These are phyloP conservation scores for Tricladium varicosporioides DNA, from an alignment of 2,329 filamentous ascomycete species.

Conservation along the genomic window DNA sequence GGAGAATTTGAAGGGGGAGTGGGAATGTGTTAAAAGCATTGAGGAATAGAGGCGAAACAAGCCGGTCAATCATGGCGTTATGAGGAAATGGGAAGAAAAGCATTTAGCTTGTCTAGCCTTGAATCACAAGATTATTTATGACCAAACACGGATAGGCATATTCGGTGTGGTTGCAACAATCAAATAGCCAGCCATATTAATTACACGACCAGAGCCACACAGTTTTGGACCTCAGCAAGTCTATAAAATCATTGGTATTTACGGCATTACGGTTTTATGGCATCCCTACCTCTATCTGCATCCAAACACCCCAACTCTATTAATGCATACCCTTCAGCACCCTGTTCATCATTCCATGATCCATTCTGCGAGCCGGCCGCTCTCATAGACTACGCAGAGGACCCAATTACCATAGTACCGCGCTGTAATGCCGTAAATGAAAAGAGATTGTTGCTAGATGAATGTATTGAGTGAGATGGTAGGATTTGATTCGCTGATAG, in stretches of 20 bases:
- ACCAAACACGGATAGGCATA: no score
- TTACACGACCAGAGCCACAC: not conserved
- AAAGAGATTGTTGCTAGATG: not conserved
- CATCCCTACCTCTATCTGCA: not conserved
- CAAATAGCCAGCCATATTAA: not conserved
- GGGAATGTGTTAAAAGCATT: slow-evolving; percentile 96
- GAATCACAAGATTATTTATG: slow-evolving; percentile 3
- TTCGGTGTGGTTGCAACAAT: no score
- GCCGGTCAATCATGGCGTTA: slow-evolving; percentile 8
- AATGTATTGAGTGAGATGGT: not conserved
- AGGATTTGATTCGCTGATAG: not conserved
- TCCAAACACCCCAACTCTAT: not conserved
- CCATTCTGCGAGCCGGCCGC: not conserved
- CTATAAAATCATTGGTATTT: not conserved
- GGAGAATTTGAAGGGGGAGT: slow-evolving; percentile 93
- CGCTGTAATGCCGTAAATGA: not conserved
- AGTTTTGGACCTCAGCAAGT: not conserved
- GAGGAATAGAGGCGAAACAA: slow-evolving; percentile 64
- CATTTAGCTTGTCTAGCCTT: slow-evolving; percentile 18
- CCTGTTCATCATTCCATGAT: not conserved
- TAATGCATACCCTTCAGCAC: not conserved
- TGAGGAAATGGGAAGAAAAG: slow-evolving; percentile 22
- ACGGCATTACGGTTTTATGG: not conserved
- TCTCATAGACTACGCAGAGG: no score
- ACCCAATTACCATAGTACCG: not conserved